Conservation (phyloP, 2,329 filamentous ascomycete species). For the Xylariales sp. region DNA sequence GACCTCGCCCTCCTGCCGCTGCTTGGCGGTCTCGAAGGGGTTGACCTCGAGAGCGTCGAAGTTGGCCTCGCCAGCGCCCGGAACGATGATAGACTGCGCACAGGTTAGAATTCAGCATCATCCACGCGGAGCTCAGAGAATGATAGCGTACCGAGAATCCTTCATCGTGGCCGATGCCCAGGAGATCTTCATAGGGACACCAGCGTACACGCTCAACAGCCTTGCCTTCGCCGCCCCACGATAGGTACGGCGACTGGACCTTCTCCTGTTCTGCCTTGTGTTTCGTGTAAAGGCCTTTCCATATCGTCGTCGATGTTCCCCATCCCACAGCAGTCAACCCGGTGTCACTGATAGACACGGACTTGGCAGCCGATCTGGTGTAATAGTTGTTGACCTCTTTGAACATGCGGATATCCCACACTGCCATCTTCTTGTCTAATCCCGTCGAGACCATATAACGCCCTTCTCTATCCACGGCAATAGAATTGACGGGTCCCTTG, state of each 20-base stretch:
- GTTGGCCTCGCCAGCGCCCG: slow-evolving; percentile 94
- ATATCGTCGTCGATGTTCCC: slow-evolving; percentile 85
- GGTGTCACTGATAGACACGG: slow-evolving; percentile 82
- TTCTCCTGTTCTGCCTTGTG: slow-evolving; percentile 67
- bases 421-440: slow-evolving; percentile 75
- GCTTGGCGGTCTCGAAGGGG: slow-evolving; percentile 89
- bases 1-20: slow-evolving; percentile 90
- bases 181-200: slow-evolving; percentile 93
- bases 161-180: slow-evolving; percentile 74
- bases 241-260: slow-evolving; percentile 85
- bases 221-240: slow-evolving; percentile 83
- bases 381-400: slow-evolving; percentile 77
- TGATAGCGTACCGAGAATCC: neutral
- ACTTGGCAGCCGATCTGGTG: slow-evolving; percentile 75
- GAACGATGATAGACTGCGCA: slow-evolving; percentile 85
- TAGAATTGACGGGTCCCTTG: slow-evolving; percentile 77
- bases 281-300: slow-evolving; percentile 85
- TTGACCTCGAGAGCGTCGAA: slow-evolving; percentile 92
- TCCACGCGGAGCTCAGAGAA: neutral
- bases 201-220: slow-evolving; percentile 77
- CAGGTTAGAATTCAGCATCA: slow-evolving; percentile 42
- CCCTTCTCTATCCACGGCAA: slow-evolving; percentile 84
- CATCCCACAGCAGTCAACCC: slow-evolving; percentile 85
- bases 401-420: slow-evolving; percentile 91
- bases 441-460: slow-evolving; percentile 94